These are phyloP conservation scores for Nitzschia palea DNA, from an alignment of 108 stramenopile species.

Conservation along the genomic window DNA sequence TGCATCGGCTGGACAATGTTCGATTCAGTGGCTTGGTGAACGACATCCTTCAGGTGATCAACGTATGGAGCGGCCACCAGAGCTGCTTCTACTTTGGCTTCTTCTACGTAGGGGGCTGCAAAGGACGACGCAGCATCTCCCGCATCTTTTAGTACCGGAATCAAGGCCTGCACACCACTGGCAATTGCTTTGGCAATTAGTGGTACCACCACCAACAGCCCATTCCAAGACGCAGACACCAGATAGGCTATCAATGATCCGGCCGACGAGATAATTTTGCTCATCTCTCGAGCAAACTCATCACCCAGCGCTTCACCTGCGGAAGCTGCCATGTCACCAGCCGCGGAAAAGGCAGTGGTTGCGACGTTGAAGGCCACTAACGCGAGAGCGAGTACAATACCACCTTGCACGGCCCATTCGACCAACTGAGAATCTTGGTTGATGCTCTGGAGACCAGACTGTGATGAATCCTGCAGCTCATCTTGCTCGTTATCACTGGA, in stretches of 20 bases:
- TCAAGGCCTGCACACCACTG: background rate
- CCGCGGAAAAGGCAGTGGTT: background rate
- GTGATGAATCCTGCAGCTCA: no score
- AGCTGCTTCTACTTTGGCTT: background rate
- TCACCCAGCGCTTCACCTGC: no score
- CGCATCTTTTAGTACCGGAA: background rate
- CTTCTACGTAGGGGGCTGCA: constrained; percentile 9
- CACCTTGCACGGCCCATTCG: background rate
- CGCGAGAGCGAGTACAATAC: background rate
- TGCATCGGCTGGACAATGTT: constrained; percentile 4
- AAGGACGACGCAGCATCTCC: background rate
- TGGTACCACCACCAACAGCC: constrained; percentile 4
- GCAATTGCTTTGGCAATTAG: background rate
- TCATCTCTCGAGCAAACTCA: background rate
- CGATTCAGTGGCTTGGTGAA: background rate
- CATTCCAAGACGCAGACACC: background rate
- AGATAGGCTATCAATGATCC: background rate
- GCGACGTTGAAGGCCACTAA: background rate
- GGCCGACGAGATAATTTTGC: background rate
- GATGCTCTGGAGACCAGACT: no score
- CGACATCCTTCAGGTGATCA: background rate
- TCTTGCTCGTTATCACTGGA: no score
- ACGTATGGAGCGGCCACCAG: constrained; percentile 5
- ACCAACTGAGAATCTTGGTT: background rate
- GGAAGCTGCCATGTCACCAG: background rate